These are phyloP conservation scores for Phytophthora uliginosa DNA, from an alignment of 352 stramenopile species.

Conservation along the genomic window DNA sequence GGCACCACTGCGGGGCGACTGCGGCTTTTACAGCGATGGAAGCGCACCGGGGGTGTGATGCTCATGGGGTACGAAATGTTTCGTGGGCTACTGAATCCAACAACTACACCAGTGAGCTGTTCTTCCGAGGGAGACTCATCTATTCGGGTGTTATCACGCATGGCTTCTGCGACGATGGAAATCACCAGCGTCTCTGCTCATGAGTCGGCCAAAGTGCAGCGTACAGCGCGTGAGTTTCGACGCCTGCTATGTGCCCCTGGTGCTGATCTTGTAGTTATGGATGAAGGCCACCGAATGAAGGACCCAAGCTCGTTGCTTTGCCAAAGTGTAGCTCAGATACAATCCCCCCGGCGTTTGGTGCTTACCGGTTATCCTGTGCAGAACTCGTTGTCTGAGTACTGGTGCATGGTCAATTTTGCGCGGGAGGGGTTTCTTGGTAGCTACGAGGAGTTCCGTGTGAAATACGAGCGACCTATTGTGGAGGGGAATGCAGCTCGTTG, in stretches of 20 bases:
- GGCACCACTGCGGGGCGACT: slow-evolving; percentile 59
- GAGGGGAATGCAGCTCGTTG: slow-evolving; percentile 71
- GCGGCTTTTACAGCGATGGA: slow-evolving; percentile 79
- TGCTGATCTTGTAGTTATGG: slow-evolving; percentile 84
- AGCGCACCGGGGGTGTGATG: slow-evolving; percentile 76
- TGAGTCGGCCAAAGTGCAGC: slow-evolving; percentile 60
- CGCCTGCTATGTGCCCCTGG: slow-evolving; percentile 70
- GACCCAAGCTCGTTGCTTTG: slow-evolving; percentile 88
- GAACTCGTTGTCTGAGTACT: slow-evolving; percentile 95
- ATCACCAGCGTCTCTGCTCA: slow-evolving; percentile 61
- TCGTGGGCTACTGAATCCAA: slow-evolving; percentile 83
- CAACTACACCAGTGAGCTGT: slow-evolving; percentile 34
- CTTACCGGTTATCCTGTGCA: slow-evolving; percentile 96
- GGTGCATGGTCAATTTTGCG: slow-evolving; percentile 93
- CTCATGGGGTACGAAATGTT: slow-evolving; percentile 94
- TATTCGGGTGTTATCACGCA: slow-evolving; percentile 75
- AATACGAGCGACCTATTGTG: slow-evolving; percentile 87
- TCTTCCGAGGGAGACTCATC: slow-evolving; percentile 47
- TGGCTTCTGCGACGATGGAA: slow-evolving; percentile 76
- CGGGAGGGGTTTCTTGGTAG: slow-evolving; percentile 73
- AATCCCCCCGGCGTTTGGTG: slow-evolving; percentile 85
- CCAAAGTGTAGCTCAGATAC: slow-evolving; percentile 82
- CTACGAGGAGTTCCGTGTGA: slow-evolving; percentile 81
- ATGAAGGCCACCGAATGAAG: slow-evolving; percentile 92
- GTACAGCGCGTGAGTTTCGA: slow-evolving; percentile 61